These are phyloP conservation scores for Mortierella sp. DNA, from an alignment of 371 early-diverging fungal species.

Conservation along the genomic window DNA sequence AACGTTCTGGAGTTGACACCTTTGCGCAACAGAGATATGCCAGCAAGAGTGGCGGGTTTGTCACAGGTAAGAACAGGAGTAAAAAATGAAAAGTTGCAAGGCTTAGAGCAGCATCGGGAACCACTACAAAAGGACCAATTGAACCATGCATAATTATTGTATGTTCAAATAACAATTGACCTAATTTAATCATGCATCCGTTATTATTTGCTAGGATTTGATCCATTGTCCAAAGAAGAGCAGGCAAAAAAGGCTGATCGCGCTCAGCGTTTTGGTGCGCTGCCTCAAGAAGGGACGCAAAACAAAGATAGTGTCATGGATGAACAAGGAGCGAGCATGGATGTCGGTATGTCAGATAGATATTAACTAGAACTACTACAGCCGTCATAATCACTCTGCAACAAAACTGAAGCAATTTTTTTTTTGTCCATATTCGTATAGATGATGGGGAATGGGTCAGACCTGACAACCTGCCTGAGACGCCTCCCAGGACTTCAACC, in stretches of 20 bases:
- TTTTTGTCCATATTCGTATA: neutral
- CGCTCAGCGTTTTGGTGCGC: slow-evolving; percentile 41
- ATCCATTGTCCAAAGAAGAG: slow-evolving; percentile 47
- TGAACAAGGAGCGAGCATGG: slow-evolving; percentile 39
- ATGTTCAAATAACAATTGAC: too few relatives aligned
- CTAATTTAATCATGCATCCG: neutral
- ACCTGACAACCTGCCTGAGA: slow-evolving; percentile 36
- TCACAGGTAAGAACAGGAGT: slow-evolving; percentile 34
- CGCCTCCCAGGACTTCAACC: slow-evolving; percentile 46
- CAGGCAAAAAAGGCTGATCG: slow-evolving; percentile 45
- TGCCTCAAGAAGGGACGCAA: slow-evolving; percentile 6
- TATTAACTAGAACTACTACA: neutral
- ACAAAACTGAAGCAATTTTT: neutral
- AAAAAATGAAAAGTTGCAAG: neutral
- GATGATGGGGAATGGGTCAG: slow-evolving; percentile 32
- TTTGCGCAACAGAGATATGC: slow-evolving; percentile 30
- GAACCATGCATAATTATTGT: too few relatives aligned
- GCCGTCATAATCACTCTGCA: too few relatives aligned
- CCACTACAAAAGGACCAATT: too few relatives aligned
- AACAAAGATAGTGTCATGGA: slow-evolving; percentile 25
- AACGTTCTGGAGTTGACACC: neutral
- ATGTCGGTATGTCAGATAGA: slow-evolving; percentile 34
- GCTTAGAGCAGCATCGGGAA: too few relatives aligned
- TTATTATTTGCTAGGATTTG: slow-evolving; percentile 28
- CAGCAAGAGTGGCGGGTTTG: slow-evolving; percentile 41